Base-by-base conservation (phyloP, 257 asterid genomes). In the Penstemon eatonii region DNA sequence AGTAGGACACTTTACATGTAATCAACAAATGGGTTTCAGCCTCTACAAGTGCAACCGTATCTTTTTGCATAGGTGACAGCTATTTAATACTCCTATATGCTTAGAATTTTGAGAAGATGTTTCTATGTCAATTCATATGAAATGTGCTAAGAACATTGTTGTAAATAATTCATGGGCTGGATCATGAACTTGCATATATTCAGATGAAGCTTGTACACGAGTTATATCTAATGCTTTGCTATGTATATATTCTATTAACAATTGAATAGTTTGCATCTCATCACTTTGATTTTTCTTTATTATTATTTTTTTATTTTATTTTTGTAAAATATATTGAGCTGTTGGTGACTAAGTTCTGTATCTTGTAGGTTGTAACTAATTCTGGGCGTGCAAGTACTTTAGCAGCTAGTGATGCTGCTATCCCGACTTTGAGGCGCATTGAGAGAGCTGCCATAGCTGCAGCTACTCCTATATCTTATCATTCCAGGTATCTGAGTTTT, bases 401-500 rank as follows among this genome's bases (percentile, higher is more conserved):
- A 80, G 97, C 92, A 39, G 99, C 99, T 44, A 85, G 96, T 53
- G 99, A 94, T 85, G 99, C 98, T 38, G 88, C 99, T 73, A 91
- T 91, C 56, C 99, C 99, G 12, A 88, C 99, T 56, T 70, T 94
- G 78, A 84, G 96, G 86, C 99, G 99, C 61, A 94, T 94, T 58
- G 99, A 94, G 77, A 86, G 99, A 78, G 99, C 96, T 80, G 97
- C 99, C 68, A 89, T 94, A 70, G 97, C 99, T 75, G 97, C 99
- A 46, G 99, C 99, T 54, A 94, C 99, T 70, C 99, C 96, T 41
- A 89, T 94, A 71, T 85, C 99, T 67, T 94, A 94, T 75, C 89
- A 94, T 80, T 73, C 98, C 65, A 87, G 96, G 99, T 87, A 83
- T 43, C 61, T 25, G 33, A 25, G 33, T 25, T 66, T 71, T 76